Percentiles rank a stretch among this genome's conserved stretches.
Evolutionary conservation across 805 yeast genomes (phyloP).

Genomic region (Tetrapisispora pingtungensis): DNA sequence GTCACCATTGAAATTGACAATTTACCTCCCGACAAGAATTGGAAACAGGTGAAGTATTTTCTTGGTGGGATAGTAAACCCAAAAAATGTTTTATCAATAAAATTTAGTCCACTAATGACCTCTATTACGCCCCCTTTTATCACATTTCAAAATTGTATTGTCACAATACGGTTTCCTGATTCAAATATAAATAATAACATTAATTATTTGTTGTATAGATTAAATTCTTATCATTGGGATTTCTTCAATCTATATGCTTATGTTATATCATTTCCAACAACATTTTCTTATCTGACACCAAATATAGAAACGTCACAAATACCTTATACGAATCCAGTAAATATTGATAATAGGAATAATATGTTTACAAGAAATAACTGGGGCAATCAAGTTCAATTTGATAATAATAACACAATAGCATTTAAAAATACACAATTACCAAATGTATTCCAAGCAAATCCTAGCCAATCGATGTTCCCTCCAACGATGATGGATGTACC

Average conservation of each 20-base stretch:
- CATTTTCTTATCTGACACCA: too few species aligned
- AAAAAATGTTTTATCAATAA: conserved; percentile 22
- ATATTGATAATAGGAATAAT: background rate
- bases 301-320: background rate
- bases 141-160: conserved; percentile 26
- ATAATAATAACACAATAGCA: background rate
- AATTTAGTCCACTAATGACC: conserved; percentile 25
- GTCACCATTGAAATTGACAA: conserved; percentile 22
- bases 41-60: conserved; percentile 27
- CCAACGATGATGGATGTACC: background rate
- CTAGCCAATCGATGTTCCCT: background rate
- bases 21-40: conserved; percentile 27
- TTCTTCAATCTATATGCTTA: conserved; percentile 23
- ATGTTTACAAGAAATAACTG: background rate
- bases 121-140: conserved; percentile 26
- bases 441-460: background rate
- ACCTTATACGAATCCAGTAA: background rate
- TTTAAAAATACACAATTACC: background rate
- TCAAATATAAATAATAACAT: conserved; percentile 10
- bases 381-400: background rate
- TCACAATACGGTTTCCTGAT: conserved; percentile 10
- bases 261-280: conserved; percentile 12
- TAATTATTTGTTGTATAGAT: conserved; percentile 18
- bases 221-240: conserved; percentile 28
- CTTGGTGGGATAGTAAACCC: conserved; percentile 28